These are phyloP conservation scores for Beauveria rudraprayagi DNA, from an alignment of 2,329 filamentous ascomycete genomes.

Conservation along the genomic window DNA sequence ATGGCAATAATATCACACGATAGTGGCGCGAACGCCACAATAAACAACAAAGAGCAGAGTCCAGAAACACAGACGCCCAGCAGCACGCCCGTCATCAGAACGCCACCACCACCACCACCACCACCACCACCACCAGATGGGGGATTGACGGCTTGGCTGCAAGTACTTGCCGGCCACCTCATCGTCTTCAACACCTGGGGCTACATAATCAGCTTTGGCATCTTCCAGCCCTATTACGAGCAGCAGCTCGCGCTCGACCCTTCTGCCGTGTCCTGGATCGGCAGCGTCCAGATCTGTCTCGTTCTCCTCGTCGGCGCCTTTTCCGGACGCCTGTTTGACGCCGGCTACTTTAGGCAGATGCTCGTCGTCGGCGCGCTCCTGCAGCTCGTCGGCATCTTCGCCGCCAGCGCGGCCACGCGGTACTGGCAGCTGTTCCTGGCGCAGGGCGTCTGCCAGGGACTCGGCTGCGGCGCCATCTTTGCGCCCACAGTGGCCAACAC, in stretches of 20 bases:
- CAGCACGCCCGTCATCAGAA: not conserved
- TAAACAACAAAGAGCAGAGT: not conserved
- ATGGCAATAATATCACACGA: not conserved
- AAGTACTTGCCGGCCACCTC: constrained; percentile 30
- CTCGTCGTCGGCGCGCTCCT: constrained; percentile 30
- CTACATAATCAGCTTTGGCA: constrained; percentile 31
- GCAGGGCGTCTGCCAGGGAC: constrained; percentile 49
- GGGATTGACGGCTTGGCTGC: constrained; percentile 29
- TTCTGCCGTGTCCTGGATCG: constrained; percentile 40
- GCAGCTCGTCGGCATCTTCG: constrained; percentile 37
- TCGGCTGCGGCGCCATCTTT: constrained; percentile 48
- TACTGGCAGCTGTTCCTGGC: constrained; percentile 43
- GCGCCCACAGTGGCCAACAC: constrained; percentile 45
- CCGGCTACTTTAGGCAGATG: constrained; percentile 29
- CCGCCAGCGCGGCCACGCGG: constrained; percentile 28
- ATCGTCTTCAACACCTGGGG: constrained; percentile 32
- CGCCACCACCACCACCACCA: constrained; percentile 23
- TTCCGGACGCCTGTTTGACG: constrained; percentile 34
- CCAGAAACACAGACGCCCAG: not conserved
- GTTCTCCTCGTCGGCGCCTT: constrained; percentile 33
- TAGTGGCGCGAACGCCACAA: not conserved
- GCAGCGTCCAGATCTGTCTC: constrained; percentile 38
- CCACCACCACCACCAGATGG: constrained; percentile 27
- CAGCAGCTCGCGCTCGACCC: constrained; percentile 22
- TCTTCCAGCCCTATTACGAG: constrained; percentile 32